Conservation (phyloP, 2,329 filamentous ascomycete genomes). For the Colletotrichum falcatum region DNA sequence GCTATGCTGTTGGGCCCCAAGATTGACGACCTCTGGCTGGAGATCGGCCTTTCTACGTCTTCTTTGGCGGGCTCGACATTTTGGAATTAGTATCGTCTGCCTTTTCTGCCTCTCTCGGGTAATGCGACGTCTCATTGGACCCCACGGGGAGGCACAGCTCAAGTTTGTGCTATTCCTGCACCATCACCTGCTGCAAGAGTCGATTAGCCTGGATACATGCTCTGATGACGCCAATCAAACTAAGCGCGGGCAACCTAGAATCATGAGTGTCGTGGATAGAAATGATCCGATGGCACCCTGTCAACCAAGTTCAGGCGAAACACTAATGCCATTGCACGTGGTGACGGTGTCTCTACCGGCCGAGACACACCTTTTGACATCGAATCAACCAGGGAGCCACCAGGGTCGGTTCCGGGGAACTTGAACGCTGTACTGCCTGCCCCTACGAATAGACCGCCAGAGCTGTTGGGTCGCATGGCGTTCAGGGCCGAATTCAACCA, state of each 20-base stretch:
- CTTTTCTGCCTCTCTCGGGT: constrained; percentile 34
- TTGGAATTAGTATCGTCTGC: constrained; percentile 18
- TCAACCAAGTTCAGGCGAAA: constrained; percentile 30
- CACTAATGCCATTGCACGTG: constrained; percentile 36
- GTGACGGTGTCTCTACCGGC: constrained; percentile 33
- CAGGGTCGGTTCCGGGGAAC: constrained; percentile 12
- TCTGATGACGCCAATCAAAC: constrained; percentile 7
- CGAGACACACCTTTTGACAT: constrained; percentile 32
- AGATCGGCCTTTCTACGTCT: constrained; percentile 14
- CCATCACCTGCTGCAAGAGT: constrained; percentile 5
- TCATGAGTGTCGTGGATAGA: constrained; percentile 25
- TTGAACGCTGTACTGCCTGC: constrained; percentile 25
- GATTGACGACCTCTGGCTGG: constrained; percentile 1
- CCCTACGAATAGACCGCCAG: constrained; percentile 28
- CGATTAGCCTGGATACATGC: not conserved
- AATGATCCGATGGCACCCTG: constrained; percentile 31
- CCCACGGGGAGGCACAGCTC: constrained; percentile 28
- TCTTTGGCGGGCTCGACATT: constrained; percentile 15
- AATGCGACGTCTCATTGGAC: constrained; percentile 33
- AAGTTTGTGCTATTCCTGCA: constrained; percentile 32
- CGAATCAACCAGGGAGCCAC: constrained; percentile 8
- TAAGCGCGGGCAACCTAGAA: constrained; percentile 1
- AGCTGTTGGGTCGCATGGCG: constrained; percentile 17
- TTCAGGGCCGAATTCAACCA: constrained; percentile 37
- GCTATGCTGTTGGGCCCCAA: not conserved